phyloP scores from a whole-genome alignment of 768 basidiomycete species.

The Lyophyllum atratum region DNA sequence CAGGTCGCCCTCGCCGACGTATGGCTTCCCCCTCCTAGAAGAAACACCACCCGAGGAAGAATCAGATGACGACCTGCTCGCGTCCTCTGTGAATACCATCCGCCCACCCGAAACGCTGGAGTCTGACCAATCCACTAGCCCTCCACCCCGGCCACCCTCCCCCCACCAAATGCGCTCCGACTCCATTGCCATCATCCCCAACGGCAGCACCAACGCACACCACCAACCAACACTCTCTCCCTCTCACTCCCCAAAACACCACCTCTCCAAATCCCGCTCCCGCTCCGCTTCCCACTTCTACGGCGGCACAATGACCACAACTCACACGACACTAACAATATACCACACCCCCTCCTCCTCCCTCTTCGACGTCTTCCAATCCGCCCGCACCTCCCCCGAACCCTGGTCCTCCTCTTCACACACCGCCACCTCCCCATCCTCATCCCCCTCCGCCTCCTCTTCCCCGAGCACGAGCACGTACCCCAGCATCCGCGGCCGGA shows the following conservation, averaged over 20 bases:
- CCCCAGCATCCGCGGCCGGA: constrained; percentile 23
- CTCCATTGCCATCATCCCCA: constrained; percentile 32
- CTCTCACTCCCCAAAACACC: constrained; percentile 31
- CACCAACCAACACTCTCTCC: constrained; percentile 20
- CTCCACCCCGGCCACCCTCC: too few relatives aligned
- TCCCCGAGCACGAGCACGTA: constrained; percentile 19
- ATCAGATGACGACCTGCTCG: constrained; percentile 16
- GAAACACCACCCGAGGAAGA: constrained; percentile 1
- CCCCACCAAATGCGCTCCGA: constrained; percentile 8
- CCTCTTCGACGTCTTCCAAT: constrained; percentile 61
- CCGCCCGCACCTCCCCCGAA: constrained; percentile 62
- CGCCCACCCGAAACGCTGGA: constrained; percentile 14
- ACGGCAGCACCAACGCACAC: constrained; percentile 10
- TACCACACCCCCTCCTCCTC: constrained; percentile 84
- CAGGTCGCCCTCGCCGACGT: constrained; percentile 17
- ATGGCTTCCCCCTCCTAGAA: constrained; percentile 4
- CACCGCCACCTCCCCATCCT: constrained; percentile 13
- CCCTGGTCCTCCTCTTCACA: constrained; percentile 26
- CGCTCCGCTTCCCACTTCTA: constrained; percentile 44
- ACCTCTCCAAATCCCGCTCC: constrained; percentile 45
- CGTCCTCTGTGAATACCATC: constrained; percentile 22
- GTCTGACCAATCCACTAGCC: constrained; percentile 20
- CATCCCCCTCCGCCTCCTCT: constrained; percentile 16
- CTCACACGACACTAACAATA: constrained; percentile 57
- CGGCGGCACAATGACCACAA: constrained; percentile 57